Evolutionary conservation across 169 alveolate species (phyloP), one percentile per base, ranked within the genome.

Genomic region (Eimeria maxima): DNA sequence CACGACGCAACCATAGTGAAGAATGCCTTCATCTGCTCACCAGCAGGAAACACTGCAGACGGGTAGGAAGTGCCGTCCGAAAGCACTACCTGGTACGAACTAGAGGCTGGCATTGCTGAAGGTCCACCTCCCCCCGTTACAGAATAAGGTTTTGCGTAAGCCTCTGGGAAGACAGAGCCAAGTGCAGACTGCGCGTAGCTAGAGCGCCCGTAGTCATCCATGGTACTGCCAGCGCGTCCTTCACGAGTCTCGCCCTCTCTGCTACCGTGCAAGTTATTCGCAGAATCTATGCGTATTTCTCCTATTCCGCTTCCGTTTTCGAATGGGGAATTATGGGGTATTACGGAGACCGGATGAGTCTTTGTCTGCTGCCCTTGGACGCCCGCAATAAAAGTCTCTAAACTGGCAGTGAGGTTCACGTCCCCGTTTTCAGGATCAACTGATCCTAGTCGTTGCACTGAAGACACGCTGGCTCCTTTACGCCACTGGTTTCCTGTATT

Each of bases 1-100:
- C 65, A 69, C 44, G 50, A 33, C 47, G 50, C 8, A 69, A 27
- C 0, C 33, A 22, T 29, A 27, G 6, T 69, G 3, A 27, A 69
- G 80, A 13, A 10, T 22, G 22, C 2, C n/a, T 7, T 83, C 45
- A 73, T 29, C 29, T 50, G 90, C 81, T 55, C 65, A 86, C 93
- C 93, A 18, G 80, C 63, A 86, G 93, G 93, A 20, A 86, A 86
- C 42, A 86, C 60, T n/a, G 93, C 93, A 24, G 93, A 86, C 13
- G 93, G 93, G 63, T 86, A 86, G 57, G 93, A 86, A 33, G 93
- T 86, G 80, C 93, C 93, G 42, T 86, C 93, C 57, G 93, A 86
- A 11, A 86, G 93, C 80, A 86, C 93, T n/a, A 86, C 93, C 63
- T 86, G 93, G 60, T 86, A 86, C 14, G 93, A 86, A 81, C 81